A percentile compares a stretch with the other conserved stretches of the same genome.
Conservation (phyloP, 768 basidiomycete genomes). For the Thelephora aurantiotincta region DNA sequence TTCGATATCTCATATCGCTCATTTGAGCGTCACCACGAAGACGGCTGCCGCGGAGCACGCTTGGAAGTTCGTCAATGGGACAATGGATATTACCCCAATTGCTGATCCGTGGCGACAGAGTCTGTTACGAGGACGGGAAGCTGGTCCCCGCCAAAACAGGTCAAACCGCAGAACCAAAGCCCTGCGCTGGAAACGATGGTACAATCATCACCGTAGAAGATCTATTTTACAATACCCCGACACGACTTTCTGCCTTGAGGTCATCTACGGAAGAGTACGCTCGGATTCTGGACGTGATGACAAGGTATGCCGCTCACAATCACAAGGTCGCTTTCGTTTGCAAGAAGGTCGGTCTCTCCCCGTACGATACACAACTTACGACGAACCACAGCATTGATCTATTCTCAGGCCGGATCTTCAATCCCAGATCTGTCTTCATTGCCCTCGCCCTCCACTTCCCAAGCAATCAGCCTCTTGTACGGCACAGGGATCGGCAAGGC, state of each 20-base stretch:
- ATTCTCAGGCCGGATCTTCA: constrained; percentile 46
- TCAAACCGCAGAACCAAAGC: constrained; percentile 62
- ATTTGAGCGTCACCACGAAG: constrained; percentile 83
- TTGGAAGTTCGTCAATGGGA: constrained; percentile 57
- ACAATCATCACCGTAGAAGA: constrained; percentile 88
- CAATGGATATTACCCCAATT: neutral
- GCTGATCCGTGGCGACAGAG: constrained; percentile 28
- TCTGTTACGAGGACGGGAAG: constrained; percentile 66
- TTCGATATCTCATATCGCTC: constrained; percentile 88
- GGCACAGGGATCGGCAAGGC: constrained; percentile 72
- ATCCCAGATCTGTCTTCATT: constrained; percentile 77
- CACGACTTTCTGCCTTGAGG: constrained; percentile 73
- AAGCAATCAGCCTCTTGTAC: constrained; percentile 72
- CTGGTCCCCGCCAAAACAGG: constrained; percentile 62
- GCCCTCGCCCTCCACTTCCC: constrained; percentile 41
- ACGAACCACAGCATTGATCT: neutral
- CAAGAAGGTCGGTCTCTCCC: constrained; percentile 53
- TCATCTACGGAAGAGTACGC: constrained; percentile 84
- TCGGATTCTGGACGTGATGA: constrained; percentile 81
- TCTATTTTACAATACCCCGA: constrained; percentile 87
- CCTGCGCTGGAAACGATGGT: constrained; percentile 90
- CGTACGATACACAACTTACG: neutral
- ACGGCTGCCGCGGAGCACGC: constrained; percentile 70
- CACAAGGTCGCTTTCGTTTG: constrained; percentile 77
- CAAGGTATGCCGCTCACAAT: constrained; percentile 91